A percentile compares a stretch with the other conserved stretches of the same genome.
Conservation (phyloP, 768 basidiomycete genomes). For the Lentinus tigrinus region DNA sequence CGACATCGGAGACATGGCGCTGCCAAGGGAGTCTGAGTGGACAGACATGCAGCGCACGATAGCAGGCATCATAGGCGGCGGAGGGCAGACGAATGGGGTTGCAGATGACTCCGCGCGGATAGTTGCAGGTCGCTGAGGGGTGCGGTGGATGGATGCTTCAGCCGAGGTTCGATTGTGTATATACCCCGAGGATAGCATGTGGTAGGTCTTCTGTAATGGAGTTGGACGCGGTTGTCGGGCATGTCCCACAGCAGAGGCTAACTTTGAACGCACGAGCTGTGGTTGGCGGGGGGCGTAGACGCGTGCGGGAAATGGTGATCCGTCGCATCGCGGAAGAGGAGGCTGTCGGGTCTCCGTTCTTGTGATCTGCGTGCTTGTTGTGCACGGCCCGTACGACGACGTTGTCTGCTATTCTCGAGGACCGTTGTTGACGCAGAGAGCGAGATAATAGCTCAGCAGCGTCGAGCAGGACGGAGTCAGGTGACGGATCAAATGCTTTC, state of each 20-base stretch:
- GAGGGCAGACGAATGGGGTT: conserved; percentile 36
- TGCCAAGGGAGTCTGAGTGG: conserved; percentile 92
- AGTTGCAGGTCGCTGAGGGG: conserved; percentile 12
- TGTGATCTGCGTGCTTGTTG: neutral
- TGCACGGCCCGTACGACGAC: neutral
- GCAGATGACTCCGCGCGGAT: conserved; percentile 31
- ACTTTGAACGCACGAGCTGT: neutral
- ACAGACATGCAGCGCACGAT: conserved; percentile 87
- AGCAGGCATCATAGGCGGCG: conserved; percentile 59
- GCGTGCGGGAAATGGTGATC: conserved; percentile 1
- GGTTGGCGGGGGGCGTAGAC: neutral
- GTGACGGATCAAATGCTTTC: conserved; percentile 22
- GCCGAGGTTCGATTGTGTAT: neutral
- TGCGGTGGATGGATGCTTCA: neutral
- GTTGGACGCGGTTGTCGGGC: neutral
- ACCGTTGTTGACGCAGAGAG: too few relatives aligned
- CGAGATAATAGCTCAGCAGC: too few relatives aligned
- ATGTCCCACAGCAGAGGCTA: conserved; percentile 1
- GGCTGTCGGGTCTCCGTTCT: conserved; percentile 4
- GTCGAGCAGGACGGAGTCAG: conserved; percentile 16
- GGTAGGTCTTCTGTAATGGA: conserved; percentile 3
- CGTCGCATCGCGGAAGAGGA: neutral
- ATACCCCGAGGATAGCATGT: neutral
- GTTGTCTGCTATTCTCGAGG: neutral
- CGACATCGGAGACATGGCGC: conserved; percentile 88